These are phyloP conservation scores for Citeromyces matritensis DNA, from an alignment of 805 yeast species.

Conservation along the genomic window DNA sequence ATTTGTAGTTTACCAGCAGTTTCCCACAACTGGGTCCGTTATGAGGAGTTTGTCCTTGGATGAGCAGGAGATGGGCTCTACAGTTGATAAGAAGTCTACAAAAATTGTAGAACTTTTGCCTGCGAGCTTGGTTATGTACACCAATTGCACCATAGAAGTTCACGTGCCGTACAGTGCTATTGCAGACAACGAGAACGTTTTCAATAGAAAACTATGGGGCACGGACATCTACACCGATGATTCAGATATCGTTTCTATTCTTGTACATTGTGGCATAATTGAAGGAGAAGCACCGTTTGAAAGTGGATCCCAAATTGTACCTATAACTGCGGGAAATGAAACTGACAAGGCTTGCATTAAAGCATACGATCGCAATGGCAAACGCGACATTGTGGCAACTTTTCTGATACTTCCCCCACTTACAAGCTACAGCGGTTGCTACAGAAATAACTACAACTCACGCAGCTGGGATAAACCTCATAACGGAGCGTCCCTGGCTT, in stretches of 20 bases:
- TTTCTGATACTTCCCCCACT: constrained; percentile 56
- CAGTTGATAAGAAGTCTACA: constrained; percentile 6
- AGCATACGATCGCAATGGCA: constrained; percentile 13
- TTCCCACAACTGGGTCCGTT: constrained; percentile 29
- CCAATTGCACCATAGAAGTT: constrained; percentile 36
- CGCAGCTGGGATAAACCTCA: constrained; percentile 60
- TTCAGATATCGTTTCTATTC: constrained; percentile 63
- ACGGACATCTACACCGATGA: constrained; percentile 89
- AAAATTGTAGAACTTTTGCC: constrained; percentile 16
- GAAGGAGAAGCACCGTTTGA: constrained; percentile 17
- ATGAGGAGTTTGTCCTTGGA: constrained; percentile 5
- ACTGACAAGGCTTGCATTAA: constrained; percentile 15
- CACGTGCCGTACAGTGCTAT: constrained; percentile 33
- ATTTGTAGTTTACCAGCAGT: constrained; percentile 38
- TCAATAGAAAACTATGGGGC: constrained; percentile 68
- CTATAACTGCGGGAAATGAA: constrained; percentile 24
- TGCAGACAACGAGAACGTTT: constrained; percentile 22
- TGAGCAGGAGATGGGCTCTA: constrained; percentile 4
- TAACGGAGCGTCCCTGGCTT: constrained; percentile 64
- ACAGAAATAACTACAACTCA: constrained; percentile 55
- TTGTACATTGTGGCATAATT: constrained; percentile 64
- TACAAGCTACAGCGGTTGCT: constrained; percentile 46
- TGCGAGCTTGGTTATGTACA: constrained; percentile 15
- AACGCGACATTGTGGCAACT: constrained; percentile 41
- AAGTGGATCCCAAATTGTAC: constrained; percentile 12